Evolutionary conservation across 2,329 filamentous ascomycete species (phyloP).

Genomic region (Diaporthe vaccinii): DNA sequence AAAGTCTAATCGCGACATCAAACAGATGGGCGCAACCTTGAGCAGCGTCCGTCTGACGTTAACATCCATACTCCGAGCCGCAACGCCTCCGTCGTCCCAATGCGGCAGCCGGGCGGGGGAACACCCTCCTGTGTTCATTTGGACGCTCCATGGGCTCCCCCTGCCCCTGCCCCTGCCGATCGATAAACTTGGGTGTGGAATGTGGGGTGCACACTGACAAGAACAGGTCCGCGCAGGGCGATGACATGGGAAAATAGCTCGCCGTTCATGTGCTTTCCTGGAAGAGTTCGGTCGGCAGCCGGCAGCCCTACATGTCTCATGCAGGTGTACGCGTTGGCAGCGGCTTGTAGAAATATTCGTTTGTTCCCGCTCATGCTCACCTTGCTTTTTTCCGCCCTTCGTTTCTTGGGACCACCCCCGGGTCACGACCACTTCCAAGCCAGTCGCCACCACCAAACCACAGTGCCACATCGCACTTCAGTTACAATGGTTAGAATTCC

Average conservation of each 20-base stretch:
- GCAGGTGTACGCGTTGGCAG: background rate
- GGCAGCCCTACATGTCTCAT: background rate
- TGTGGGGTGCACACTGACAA: slow-evolving; percentile 22
- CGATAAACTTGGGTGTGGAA: slow-evolving; percentile 20
- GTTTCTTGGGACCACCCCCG: slow-evolving; percentile 20
- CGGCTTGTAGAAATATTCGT: slow-evolving; percentile 20
- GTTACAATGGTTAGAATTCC: slow-evolving; percentile 29
- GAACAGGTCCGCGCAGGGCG: background rate
- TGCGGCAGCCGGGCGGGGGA: slow-evolving; percentile 24
- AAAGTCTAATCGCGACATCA: slow-evolving; percentile 22
- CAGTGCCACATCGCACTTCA: background rate
- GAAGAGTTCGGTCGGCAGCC: slow-evolving; percentile 24
- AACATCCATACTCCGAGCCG: slow-evolving; percentile 30
- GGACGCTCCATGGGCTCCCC: slow-evolving; percentile 12
- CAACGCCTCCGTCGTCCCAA: slow-evolving; percentile 29
- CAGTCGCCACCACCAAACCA: slow-evolving; percentile 22
- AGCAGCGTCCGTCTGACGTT: slow-evolving; percentile 21
- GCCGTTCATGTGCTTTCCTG: slow-evolving; percentile 2
- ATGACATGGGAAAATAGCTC: slow-evolving; percentile 29
- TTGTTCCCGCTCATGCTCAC: slow-evolving; percentile 8
- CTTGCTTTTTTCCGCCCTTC: background rate
- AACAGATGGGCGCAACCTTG: slow-evolving; percentile 19
- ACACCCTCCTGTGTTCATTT: slow-evolving; percentile 27
- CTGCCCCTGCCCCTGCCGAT: slow-evolving; percentile 16
- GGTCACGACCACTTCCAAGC: background rate